Base-by-base conservation (phyloP, 371 early-diverging fungal genomes). In the Mucor velutinosus region DNA sequence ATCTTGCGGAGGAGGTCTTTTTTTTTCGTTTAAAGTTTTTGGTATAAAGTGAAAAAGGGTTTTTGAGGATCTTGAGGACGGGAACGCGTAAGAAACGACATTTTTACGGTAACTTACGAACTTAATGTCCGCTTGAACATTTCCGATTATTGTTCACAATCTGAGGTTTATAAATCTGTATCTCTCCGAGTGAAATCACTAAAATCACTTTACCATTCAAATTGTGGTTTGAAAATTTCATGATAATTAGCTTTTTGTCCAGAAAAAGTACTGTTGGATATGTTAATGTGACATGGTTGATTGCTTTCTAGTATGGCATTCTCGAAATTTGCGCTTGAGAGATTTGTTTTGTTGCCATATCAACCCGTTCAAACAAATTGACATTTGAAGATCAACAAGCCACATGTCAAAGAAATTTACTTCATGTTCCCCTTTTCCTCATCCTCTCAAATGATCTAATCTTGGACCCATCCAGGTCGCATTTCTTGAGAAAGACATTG, bases 61-160 rank as follows among this genome's bases (percentile, higher is more conserved):
- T 66, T 23, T 58, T 58, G 12, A 43, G 73, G 76, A 81, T 81
- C 81, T 81, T 71, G 81, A 75, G 75, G 79, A 81, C 78, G 79
- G 79, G 78, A 76, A 76, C 79, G 79, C 76, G 81, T 77, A 77
- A 72, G 76, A 69, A 74, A 77, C 78, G 74, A 76, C 68, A 65
- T 66, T 60, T 64, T 70, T 69, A 70, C 71, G 70, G 55, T 76
- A 72, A 57, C 72, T 72, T 64, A 75, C 76, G 69, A 75, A 71
- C 76, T 77, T 67, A 76, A 75, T 78, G 76, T 78, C 81, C 78
- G 76, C 78, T 81, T 76, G 69, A 75, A 68, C 73, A 75, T 81
- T 75, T 78, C 73, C 75, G 73, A 71, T 35, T 66, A 65, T 67
- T 76, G 75, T 73, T 70, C 74, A 73, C 70, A 70, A 70, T 70